phyloP scores from a whole-genome alignment of 2,329 filamentous ascomycete species.

The Fusarium verticillioides region DNA sequence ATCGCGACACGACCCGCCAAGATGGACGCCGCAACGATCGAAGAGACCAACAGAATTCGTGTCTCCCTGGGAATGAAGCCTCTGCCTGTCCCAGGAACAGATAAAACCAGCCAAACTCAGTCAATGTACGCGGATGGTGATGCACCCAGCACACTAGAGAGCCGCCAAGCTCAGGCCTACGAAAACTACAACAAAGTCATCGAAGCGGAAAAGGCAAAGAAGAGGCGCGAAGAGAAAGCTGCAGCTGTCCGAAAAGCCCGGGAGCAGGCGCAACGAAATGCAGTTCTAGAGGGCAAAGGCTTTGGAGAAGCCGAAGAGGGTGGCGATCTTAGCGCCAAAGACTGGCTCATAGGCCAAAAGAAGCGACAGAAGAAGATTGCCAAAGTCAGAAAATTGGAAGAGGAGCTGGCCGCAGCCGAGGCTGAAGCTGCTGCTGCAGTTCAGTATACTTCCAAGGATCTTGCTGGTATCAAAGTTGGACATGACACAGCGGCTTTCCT shows the following conservation, averaged over 20 bases:
- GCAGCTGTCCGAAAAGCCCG: slow-evolving; percentile 87
- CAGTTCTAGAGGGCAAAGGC: slow-evolving; percentile 82
- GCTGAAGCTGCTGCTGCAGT: slow-evolving; percentile 69
- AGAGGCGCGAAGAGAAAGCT: slow-evolving; percentile 81
- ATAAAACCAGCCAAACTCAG: slow-evolving; percentile 46
- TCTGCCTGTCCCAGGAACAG: slow-evolving; percentile 81
- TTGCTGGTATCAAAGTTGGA: slow-evolving; percentile 90
- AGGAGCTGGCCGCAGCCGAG: slow-evolving; percentile 83
- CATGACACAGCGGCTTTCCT: slow-evolving; percentile 87
- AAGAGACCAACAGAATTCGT: slow-evolving; percentile 94
- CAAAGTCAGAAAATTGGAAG: slow-evolving; percentile 75
- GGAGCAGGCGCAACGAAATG: slow-evolving; percentile 81
- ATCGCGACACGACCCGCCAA: slow-evolving; percentile 35
- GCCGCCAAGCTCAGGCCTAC: slow-evolving; percentile 76
- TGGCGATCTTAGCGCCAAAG: slow-evolving; percentile 78
- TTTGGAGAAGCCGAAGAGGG: slow-evolving; percentile 79
- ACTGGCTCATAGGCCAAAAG: slow-evolving; percentile 90
- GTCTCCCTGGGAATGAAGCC: slow-evolving; percentile 90
- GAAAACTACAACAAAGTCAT: slow-evolving; percentile 75
- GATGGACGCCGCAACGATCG: slow-evolving; percentile 80
- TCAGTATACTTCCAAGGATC: slow-evolving; percentile 84
- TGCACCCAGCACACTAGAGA: slow-evolving; percentile 83
- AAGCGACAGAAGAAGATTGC: slow-evolving; percentile 94
- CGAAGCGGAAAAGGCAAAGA: slow-evolving; percentile 81
- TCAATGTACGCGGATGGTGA: slow-evolving; percentile 72